Evolutionary conservation across 495 filamentous ascomycete genomes (phyloP), one percentile per base, ranked within the genome.

Genomic region (Aspergillus homomorphus): DNA sequence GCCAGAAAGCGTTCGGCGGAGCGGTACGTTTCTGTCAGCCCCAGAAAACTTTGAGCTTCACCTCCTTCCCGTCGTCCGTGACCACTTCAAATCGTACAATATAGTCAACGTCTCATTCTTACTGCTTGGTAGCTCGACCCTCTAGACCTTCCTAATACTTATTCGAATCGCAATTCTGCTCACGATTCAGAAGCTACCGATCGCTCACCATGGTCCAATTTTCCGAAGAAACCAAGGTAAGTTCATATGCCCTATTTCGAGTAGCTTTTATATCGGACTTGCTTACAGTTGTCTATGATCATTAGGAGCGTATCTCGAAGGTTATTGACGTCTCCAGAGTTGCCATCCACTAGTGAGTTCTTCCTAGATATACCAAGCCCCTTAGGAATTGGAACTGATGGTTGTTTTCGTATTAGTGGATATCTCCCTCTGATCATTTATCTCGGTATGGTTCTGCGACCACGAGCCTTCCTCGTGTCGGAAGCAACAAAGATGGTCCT

Each of bases 381-480:
- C 57, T 45, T 53, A 56, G 62, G 57, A 48, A 22, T 7, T 43
- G 45, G 44, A 43, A 62, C 75, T 81, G 55, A 83, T 74, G 48
- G 21, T 20, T 54, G n/a, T 23, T 45, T 54, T 55, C 15, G 21
- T 63, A 59, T 66, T 28, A 96, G 92, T 80, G 94, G 94, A 73
- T 98, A 97, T 72, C 82, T 98, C 48, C 94, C 94, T 70, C 77
- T 98, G 75, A 95, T 98, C 72, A 80, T 98, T 75, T 98, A 97
- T 76, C 88, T 98, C 63, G 94, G 91, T 96, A 87, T 64, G 84
- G n/a, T 54, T 26, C 26, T 53, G 44, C 49, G 33, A 54, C 26
- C 52, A 38, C 10, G 33, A 14, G 12, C 33, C 33, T 12, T 10
- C 7, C 12, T 14, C 12, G 6, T 38, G 33, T 14, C 12, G 33